Evolutionary conservation across 2,329 filamentous ascomycete species (phyloP).

Genomic region (Exophiala spinifera): DNA sequence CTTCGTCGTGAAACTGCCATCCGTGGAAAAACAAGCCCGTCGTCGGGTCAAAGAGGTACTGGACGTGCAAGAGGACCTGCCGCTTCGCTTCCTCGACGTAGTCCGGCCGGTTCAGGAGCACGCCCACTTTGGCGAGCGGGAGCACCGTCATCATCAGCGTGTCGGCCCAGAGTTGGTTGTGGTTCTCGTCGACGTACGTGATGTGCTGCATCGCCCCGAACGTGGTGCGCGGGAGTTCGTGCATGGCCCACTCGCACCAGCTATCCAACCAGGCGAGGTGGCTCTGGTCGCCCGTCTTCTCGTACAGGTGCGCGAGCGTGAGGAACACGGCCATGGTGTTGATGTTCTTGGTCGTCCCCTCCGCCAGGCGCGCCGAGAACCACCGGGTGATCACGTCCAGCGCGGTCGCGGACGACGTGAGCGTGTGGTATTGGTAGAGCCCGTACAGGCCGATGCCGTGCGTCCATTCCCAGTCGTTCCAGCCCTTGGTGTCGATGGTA

Average conservation of each 20-base stretch:
- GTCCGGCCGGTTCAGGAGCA: constrained; percentile 64
- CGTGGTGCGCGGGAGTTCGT: constrained; percentile 68
- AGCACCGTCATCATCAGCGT: constrained; percentile 86
- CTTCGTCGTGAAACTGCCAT: constrained; percentile 68
- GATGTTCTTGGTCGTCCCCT: constrained; percentile 77
- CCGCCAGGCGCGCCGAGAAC: constrained; percentile 66
- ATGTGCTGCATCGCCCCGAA: constrained; percentile 73
- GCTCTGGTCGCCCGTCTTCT: constrained; percentile 64
- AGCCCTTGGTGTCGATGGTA: constrained; percentile 79
- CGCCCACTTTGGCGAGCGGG: constrained; percentile 75
- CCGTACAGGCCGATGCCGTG: constrained; percentile 78
- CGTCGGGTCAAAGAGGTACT: constrained; percentile 71
- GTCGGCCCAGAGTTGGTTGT: constrained; percentile 78
- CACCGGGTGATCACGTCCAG: constrained; percentile 68
- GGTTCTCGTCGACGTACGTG: constrained; percentile 68
- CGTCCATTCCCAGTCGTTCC: constrained; percentile 69
- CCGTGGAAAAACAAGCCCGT: constrained; percentile 78
- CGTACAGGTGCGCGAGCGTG: constrained; percentile 74
- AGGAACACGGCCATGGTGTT: constrained; percentile 76
- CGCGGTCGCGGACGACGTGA: constrained; percentile 61
- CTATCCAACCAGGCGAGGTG: constrained; percentile 75
- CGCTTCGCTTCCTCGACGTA: constrained; percentile 75
- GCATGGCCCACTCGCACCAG: constrained; percentile 81
- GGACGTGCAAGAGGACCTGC: constrained; percentile 73
- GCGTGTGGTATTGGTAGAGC: constrained; percentile 75